phyloP scores from a whole-genome alignment of 495 filamentous ascomycete genomes.

The Chaetomium cochliodes region DNA sequence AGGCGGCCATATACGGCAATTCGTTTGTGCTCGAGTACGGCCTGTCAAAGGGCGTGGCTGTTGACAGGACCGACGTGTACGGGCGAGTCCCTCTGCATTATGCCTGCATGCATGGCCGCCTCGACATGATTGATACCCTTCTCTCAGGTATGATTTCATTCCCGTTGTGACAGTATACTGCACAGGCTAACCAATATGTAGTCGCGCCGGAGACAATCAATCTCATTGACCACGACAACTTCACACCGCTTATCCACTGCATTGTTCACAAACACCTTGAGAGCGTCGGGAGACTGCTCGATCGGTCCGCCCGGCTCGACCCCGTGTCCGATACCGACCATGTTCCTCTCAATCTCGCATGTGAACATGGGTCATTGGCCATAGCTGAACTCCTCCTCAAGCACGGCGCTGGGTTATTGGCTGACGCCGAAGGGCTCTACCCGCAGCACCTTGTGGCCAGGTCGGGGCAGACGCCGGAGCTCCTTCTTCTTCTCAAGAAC shows the following conservation, averaged over 20 bases:
- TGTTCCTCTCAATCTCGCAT: constrained; percentile 90
- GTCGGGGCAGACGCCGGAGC: constrained; percentile 74
- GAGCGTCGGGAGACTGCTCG: constrained; percentile 74
- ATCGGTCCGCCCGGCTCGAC: constrained; percentile 71
- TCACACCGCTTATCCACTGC: constrained; percentile 90
- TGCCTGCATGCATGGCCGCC: constrained; percentile 87
- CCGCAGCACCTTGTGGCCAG: constrained; percentile 97
- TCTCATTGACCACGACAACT: constrained; percentile 91
- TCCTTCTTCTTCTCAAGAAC: constrained; percentile 74
- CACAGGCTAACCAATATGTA: constrained; percentile 26
- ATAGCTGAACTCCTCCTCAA: constrained; percentile 84
- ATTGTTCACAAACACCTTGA: constrained; percentile 80
- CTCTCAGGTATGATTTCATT: constrained; percentile 49
- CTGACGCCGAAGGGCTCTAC: constrained; percentile 93
- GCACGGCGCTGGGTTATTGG: constrained; percentile 70
- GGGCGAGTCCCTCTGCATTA: constrained; percentile 93
- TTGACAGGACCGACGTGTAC: constrained; percentile 83
- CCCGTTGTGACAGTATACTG: background rate
- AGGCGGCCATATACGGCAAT: constrained; percentile 87
- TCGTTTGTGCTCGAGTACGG: constrained; percentile 71
- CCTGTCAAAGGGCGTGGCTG: constrained; percentile 66
- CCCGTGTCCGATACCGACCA: constrained; percentile 83
- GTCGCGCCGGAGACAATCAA: constrained; percentile 66
- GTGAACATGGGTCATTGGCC: constrained; percentile 79
- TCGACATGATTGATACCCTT: constrained; percentile 77